A percentile compares a stretch with the other conserved stretches of the same genome.
phyloP scores from a whole-genome alignment of 2,329 filamentous ascomycete genomes.

The Colletotrichum chlorophyti region DNA sequence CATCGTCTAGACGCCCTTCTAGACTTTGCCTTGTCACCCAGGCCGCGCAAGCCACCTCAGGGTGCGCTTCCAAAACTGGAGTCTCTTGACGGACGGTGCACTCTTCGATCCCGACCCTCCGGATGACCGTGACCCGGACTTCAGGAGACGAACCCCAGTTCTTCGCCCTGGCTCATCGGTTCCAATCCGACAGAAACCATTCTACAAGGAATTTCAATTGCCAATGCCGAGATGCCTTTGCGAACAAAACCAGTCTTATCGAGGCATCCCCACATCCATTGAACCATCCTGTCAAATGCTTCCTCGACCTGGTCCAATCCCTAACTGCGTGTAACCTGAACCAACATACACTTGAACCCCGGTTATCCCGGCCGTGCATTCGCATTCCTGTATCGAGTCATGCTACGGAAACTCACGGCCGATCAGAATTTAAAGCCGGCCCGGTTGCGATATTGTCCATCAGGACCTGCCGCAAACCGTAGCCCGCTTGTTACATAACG shows the following conservation, averaged over 20 bases:
- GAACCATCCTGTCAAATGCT: background rate
- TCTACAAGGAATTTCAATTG: background rate
- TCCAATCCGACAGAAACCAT: background rate
- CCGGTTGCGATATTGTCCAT: background rate
- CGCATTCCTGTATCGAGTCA: slow-evolving; percentile 10
- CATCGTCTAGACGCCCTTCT: slow-evolving; percentile 14
- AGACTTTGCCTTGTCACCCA: background rate
- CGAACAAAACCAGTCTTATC: background rate
- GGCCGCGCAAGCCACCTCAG: slow-evolving; percentile 20
- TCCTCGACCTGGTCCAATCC: background rate
- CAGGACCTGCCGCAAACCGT: slow-evolving; percentile 11
- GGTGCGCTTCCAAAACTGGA: background rate
- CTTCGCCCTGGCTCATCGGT: background rate
- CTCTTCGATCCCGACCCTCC: background rate
- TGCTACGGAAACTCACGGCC: slow-evolving; percentile 4
- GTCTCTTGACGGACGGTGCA: background rate
- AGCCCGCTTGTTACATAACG: slow-evolving; percentile 3
- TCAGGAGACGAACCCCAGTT: background rate
- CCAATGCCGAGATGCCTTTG: background rate
- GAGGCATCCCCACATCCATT: background rate
- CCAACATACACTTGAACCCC: background rate
- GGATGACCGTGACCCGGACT: slow-evolving; percentile 14
- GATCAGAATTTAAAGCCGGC: slow-evolving; percentile 2
- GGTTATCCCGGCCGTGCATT: slow-evolving; percentile 1
- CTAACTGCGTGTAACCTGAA: background rate